phyloP scores from a whole-genome alignment of 768 basidiomycete genomes.

The Epithele typhae region DNA sequence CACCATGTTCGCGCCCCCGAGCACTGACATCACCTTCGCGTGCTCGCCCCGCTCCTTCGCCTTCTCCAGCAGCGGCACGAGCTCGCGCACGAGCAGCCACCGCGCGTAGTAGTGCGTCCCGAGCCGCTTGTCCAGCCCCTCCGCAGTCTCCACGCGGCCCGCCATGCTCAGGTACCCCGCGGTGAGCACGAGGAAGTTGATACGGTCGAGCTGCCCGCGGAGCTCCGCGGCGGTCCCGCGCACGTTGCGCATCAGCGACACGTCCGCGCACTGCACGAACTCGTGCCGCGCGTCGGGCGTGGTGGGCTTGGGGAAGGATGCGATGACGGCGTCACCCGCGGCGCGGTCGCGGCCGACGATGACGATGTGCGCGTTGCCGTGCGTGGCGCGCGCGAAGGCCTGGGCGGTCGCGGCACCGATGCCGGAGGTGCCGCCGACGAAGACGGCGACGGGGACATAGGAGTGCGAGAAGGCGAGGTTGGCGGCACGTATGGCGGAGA shows the following conservation, averaged over 20 bases:
- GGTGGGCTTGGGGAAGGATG: constrained; percentile 33
- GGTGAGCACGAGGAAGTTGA: constrained; percentile 51
- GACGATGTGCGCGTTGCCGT: constrained; percentile 48
- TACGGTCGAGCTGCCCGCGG: constrained; percentile 31
- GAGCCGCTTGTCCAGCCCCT: constrained; percentile 41
- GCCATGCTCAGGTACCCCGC: constrained; percentile 37
- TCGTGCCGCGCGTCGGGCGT: constrained; percentile 29
- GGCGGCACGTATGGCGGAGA: constrained; percentile 10
- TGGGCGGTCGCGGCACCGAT: constrained; percentile 42
- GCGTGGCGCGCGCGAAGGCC: constrained; percentile 39
- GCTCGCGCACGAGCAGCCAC: constrained; percentile 44
- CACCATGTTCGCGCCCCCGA: constrained; percentile 32
- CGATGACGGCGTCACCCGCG: constrained; percentile 44
- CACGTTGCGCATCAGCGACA: constrained; percentile 47
- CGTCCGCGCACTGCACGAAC: constrained; percentile 53
- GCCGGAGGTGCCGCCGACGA: constrained; percentile 32
- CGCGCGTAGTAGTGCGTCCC: constrained; percentile 49
- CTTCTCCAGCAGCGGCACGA: constrained; percentile 39
- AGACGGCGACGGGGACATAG: constrained; percentile 26
- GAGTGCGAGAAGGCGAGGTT: constrained; percentile 17
- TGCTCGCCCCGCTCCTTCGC: constrained; percentile 45
- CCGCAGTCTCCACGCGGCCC: constrained; percentile 39
- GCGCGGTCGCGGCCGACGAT: constrained; percentile 46
- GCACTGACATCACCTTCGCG: constrained; percentile 44
- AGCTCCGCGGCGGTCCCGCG: constrained; percentile 30